phyloP scores from a whole-genome alignment of 257 asterid species.

The Fraxinus anomala region DNA sequence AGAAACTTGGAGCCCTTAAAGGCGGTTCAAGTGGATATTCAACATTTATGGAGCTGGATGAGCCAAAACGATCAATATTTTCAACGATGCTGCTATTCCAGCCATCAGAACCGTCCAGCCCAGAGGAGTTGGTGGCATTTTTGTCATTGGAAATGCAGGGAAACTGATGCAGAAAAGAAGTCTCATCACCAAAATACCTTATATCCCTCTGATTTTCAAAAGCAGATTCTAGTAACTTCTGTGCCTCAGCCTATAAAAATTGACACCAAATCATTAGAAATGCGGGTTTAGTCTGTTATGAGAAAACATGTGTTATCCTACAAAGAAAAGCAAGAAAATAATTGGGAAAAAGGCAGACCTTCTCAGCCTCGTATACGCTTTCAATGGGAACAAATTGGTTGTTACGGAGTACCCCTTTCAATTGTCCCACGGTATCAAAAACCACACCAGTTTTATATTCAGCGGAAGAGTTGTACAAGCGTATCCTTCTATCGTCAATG shows the following conservation, averaged over 20 bases:
- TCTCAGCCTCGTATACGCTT: constrained; percentile 23
- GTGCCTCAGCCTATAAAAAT: constrained; percentile 32
- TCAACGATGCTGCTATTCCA: not conserved
- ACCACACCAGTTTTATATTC: constrained; percentile 21
- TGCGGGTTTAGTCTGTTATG: too few relatives aligned
- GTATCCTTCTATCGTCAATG: constrained; percentile 22
- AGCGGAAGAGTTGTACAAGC: constrained; percentile 14
- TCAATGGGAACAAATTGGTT: constrained; percentile 28
- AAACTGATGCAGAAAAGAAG: constrained; percentile 31
- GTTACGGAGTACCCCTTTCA: constrained; percentile 37
- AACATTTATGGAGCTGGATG: not conserved
- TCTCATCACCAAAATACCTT: constrained; percentile 26
- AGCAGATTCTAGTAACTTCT: constrained; percentile 34
- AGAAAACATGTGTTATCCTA: not conserved
- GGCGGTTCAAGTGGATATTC: not conserved
- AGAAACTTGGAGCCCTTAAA: not conserved
- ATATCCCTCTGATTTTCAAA: constrained; percentile 23
- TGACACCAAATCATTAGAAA: not conserved
- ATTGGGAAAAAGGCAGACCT: constrained; percentile 22
- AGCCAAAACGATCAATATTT: not conserved
- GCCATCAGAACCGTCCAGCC: not conserved
- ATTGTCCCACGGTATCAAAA: constrained; percentile 33
- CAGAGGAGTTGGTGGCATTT: constrained; percentile 9
- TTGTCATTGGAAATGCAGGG: constrained; percentile 17
- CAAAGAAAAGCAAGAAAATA: not conserved